Evolutionary conservation across 2,329 filamentous ascomycete species (phyloP), one percentile per base, ranked within the genome.

Genomic region (Beauveria asiatica): DNA sequence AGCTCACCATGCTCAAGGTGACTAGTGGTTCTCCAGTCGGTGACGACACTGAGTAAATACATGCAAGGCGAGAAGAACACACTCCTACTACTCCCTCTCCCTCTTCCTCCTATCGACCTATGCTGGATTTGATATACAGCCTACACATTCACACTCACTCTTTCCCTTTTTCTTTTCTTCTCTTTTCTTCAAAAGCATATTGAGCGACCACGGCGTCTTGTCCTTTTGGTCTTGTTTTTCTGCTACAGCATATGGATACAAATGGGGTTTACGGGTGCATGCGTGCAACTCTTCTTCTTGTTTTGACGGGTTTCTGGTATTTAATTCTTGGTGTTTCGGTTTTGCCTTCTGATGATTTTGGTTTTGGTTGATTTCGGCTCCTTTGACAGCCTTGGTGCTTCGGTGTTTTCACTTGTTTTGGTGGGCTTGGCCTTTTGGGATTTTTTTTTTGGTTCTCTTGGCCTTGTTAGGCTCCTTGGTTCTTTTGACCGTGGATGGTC

Each of bases 1-100:
- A 37, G 6, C 71, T 68, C 59, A 66, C 63, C 52, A 73, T 66
- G 65, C 67, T 65, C 17, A 61, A 70, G 30, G 66, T 69, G 23
- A 68, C 69, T 57, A 67, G 69, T 25, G 70, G 68, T n/a, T 74
- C 73, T 6, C 72, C 73, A 21, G 72, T 74, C 49, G 72, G 72
- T 41, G 73, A 75, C 50, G 73, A 75, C 59, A 69, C 68, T 9
- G 73, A 75, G 46, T 75, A 65, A 27, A 49, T 16, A 50, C 27
- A 19, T 19, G 51, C 33, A 52, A 25, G 42, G 27, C 41, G 48
- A 50, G 19, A 37, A 39, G 8, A 17, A 50, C 21, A 49, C 45
- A 4, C 3, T 16, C 13, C n/a, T 9, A 17, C 23, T 17, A 17
- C 23, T 17, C 8, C 27, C 23, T 10, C 23, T 17, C 19, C 23